phyloP scores from a whole-genome alignment of 805 yeast genomes.

The Tanozyma kutaoensis region DNA sequence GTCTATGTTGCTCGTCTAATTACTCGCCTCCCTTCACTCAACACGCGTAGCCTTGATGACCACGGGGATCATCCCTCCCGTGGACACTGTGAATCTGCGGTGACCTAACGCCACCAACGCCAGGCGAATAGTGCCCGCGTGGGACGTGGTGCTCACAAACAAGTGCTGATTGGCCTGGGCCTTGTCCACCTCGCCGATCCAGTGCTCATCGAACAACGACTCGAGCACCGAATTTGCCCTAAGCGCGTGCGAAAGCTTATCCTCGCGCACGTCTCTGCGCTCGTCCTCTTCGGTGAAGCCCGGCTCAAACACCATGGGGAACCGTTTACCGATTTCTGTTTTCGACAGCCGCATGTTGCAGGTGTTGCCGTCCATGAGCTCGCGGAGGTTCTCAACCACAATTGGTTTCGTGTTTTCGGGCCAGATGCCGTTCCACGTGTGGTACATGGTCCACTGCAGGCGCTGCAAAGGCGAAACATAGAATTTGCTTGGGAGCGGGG shows the following conservation, averaged over 20 bases:
- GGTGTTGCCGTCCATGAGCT: constrained; percentile 44
- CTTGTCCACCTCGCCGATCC: too few relatives aligned
- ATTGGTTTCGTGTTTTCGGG: constrained; percentile 6
- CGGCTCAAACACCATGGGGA: constrained; percentile 27
- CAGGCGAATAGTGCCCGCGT: constrained; percentile 46
- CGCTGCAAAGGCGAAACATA: constrained; percentile 55
- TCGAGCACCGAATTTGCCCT: too few relatives aligned
- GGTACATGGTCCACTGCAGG: constrained; percentile 40
- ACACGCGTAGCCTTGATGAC: constrained; percentile 31
- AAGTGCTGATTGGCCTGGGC: too few relatives aligned
- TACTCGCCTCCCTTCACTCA: too few relatives aligned
- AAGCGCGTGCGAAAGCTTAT: too few relatives aligned
- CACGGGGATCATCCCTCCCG: constrained; percentile 55
- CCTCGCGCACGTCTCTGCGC: too few relatives aligned
- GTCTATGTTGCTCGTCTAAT: too few relatives aligned
- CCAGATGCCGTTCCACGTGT: constrained; percentile 33
- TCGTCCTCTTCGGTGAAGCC: constrained; percentile 37
- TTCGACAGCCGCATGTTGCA: constrained; percentile 45
- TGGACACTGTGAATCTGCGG: constrained; percentile 42
- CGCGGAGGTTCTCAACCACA: constrained; percentile 39
- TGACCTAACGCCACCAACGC: constrained; percentile 38
- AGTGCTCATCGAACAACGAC: too few relatives aligned
- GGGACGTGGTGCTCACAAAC: constrained; percentile 39
- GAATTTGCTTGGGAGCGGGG: constrained; percentile 42
- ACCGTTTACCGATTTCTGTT: constrained; percentile 22